Base-by-base conservation (phyloP, 495 filamentous ascomycete species). In the Aspergillus cristatus region DNA sequence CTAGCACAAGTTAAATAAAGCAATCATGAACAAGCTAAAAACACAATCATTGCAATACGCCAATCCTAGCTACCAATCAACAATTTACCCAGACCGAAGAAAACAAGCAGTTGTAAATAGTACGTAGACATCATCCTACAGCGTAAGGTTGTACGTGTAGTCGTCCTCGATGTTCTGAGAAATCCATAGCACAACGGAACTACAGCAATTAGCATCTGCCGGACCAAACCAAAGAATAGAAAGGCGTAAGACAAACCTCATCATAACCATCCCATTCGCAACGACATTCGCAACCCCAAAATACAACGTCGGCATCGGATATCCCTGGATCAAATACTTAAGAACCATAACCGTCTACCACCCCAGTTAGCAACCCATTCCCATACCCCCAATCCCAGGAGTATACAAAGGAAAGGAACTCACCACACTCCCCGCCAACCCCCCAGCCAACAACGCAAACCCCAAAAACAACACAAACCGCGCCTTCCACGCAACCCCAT, bases 121-220 rank as follows among this genome's bases (percentile, higher is more conserved):
- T n/a, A n/a, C n/a, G n/a, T n/a, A n/a, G n/a, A n/a, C 20, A 24
- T 24, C 4, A 7, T 15, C 5, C 35, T 77, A 96, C 43, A 98
- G 72, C 29, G 90, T 81, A 41, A 98, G 68, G 54, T 87, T 96
- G 62, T 98, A 98, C 35, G 86, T 87, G 57, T 96, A 98, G 61
- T 97, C 90, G 51, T 98, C 93, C 65, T 99, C 93, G 65, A 97
- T 94, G 53, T 96, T 99, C 75, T 99, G 93, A 43, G 83, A 86
- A 11, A 99, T 74, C 93, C 93, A 99, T 6, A 99, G 73, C 3
- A 95, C 81, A 30, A 88, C 76, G 28, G 86, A 84, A 54, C 87
- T 94, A 38, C 37, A 39, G 5, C 0, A 35, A 41, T 41, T 24
- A 51, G 50, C 40, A 58, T 42, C 36, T 30, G 30, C 34, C 20